These are phyloP conservation scores for Chernovozyma sophiae-reginae DNA, from an alignment of 1,139 yeast species.

Conservation along the genomic window DNA sequence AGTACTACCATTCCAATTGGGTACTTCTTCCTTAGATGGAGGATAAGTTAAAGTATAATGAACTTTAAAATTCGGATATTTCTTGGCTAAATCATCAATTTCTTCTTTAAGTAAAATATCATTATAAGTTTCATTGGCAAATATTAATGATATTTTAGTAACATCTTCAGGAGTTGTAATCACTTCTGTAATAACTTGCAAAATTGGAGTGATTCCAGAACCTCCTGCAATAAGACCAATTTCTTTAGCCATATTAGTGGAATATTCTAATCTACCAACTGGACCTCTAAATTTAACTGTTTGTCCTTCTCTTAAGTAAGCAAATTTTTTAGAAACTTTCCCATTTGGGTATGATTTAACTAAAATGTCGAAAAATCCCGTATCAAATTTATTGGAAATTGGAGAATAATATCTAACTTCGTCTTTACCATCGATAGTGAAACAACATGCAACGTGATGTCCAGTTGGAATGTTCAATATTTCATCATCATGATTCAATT, in stretches of 20 bases:
- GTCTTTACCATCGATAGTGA: constrained; percentile 53
- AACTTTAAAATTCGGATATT: constrained; percentile 58
- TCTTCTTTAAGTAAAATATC: constrained; percentile 69
- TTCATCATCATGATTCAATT: constrained; percentile 56
- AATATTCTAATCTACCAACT: constrained; percentile 65
- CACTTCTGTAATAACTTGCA: constrained; percentile 61
- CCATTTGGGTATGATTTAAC: constrained; percentile 74
- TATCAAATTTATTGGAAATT: constrained; percentile 62
- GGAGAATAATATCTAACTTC: constrained; percentile 72
- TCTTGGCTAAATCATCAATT: constrained; percentile 60
- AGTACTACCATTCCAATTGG: constrained; percentile 50
- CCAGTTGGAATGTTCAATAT: constrained; percentile 67
- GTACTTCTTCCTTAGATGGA: constrained; percentile 11
- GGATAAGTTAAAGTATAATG: constrained; percentile 33
- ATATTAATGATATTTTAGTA: constrained; percentile 58
- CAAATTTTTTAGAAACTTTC: constrained; percentile 60
- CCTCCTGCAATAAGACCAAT: constrained; percentile 79
- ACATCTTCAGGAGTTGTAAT: constrained; percentile 64
- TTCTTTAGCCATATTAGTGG: constrained; percentile 54
- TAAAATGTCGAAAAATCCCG: constrained; percentile 69
- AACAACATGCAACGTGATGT: constrained; percentile 64
- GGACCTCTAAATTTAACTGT: constrained; percentile 73
- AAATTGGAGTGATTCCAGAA: constrained; percentile 74
- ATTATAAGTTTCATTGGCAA: constrained; percentile 68
- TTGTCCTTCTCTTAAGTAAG: constrained; percentile 59